Evolutionary conservation across 768 basidiomycete genomes (phyloP).

Genomic region (Holtermanniella nyarrowii): DNA sequence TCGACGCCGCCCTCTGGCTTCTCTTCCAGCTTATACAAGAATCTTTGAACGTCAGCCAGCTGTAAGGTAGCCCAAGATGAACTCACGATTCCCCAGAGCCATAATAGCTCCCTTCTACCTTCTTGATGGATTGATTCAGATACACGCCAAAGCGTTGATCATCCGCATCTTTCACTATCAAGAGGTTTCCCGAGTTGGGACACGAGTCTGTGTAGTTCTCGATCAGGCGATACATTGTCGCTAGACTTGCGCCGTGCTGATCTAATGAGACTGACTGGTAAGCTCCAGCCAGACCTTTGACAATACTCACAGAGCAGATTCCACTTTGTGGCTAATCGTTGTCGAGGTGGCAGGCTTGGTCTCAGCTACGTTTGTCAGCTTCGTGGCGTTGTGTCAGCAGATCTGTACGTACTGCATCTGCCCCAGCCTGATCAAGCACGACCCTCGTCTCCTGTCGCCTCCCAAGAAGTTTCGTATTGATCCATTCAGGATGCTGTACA

Average conservation of each 20-base stretch:
- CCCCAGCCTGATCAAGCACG: constrained; percentile 18
- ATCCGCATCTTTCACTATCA: constrained; percentile 57
- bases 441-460: constrained; percentile 19
- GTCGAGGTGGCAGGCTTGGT: constrained; percentile 26
- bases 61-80: too few relatives aligned
- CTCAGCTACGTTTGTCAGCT: constrained; percentile 13
- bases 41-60: constrained; percentile 11
- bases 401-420: constrained; percentile 19
- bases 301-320: constrained; percentile 29
- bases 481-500: constrained; percentile 6
- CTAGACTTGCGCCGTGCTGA: constrained; percentile 86
- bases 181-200: constrained; percentile 42
- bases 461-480: constrained; percentile 14
- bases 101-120: constrained; percentile 60
- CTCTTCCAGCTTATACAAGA: constrained; percentile 17
- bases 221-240: constrained; percentile 59
- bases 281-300: too few relatives aligned
- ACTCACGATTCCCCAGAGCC: constrained; percentile 78
- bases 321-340: constrained; percentile 32
- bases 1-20: background rate
- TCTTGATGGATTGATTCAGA: constrained; percentile 60
- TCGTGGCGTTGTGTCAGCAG: too few relatives aligned
- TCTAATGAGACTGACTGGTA: constrained; percentile 55
- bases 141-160: constrained; percentile 70
- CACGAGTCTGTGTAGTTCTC: constrained; percentile 21